Evolutionary conservation across 306 rosid species (phyloP).

Genomic region (Castanea mollissima): DNA sequence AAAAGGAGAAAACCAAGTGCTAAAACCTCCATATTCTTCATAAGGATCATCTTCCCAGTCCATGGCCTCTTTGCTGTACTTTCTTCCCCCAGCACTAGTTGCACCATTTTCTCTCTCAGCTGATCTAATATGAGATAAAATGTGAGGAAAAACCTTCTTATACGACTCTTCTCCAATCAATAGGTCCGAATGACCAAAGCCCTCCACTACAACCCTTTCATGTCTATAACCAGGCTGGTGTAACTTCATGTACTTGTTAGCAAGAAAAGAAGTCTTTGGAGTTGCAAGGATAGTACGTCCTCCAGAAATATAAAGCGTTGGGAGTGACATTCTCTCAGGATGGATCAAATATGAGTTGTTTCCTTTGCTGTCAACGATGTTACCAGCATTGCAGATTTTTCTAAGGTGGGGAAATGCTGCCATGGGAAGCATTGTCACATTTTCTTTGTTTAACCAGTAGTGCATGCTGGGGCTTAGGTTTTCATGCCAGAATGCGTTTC

Average conservation of each 20-base stretch:
- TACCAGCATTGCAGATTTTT: constrained; percentile 30
- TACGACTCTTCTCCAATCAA: constrained; percentile 38
- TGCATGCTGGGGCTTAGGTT: constrained; percentile 31
- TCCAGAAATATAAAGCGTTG: constrained; percentile 25
- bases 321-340: constrained; percentile 35
- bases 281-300: constrained; percentile 25
- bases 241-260: constrained; percentile 36
- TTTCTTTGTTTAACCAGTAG: constrained; percentile 31
- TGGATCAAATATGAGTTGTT: constrained; percentile 30
- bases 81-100: constrained; percentile 5
- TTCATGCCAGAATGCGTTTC: constrained; percentile 34
- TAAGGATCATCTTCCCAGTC: constrained; percentile 29
- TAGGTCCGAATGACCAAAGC: constrained; percentile 39
- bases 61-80: constrained; percentile 19
- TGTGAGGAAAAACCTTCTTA: constrained; percentile 33
- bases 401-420: constrained; percentile 37
- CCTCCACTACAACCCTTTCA: constrained; percentile 34
- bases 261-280: constrained; percentile 36
- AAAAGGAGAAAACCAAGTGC: constrained; percentile 28
- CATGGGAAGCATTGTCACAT: constrained; percentile 29
- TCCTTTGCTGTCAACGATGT: constrained; percentile 25
- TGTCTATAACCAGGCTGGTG: constrained; percentile 30
- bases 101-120: constrained; percentile 5
- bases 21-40: constrained; percentile 20
- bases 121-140: constrained; percentile 20